These are phyloP conservation scores for Oryza brachyantha DNA, from an alignment of 176 grass and related monocot species.

Conservation along the genomic window DNA sequence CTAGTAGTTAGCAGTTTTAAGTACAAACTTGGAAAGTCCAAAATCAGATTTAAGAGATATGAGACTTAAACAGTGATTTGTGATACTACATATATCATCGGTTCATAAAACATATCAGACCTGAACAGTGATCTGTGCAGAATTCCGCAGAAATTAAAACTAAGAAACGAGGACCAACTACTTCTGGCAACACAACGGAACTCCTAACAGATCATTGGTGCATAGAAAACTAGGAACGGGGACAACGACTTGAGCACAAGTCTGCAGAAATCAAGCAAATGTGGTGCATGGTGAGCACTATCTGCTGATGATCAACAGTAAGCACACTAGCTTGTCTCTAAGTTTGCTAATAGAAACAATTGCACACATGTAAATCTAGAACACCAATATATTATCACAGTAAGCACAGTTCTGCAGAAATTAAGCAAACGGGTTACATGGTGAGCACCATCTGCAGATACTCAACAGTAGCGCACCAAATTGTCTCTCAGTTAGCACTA, in stretches of 20 bases:
- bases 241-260: not conserved
- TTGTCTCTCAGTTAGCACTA: not conserved
- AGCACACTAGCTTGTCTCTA: not conserved
- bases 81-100: not conserved
- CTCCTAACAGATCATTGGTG: not conserved
- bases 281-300: not conserved
- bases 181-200: not conserved
- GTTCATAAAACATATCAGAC: not conserved
- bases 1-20: not conserved
- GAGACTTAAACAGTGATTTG: too few species aligned
- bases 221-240: not conserved
- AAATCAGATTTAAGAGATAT: not conserved
- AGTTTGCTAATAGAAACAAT: not conserved
- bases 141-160: not conserved
- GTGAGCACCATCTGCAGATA: not conserved
- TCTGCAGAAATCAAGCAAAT: not conserved
- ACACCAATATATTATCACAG: too few species aligned
- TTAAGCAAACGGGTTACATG: not conserved
- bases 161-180: not conserved
- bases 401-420: not conserved
- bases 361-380: not conserved
- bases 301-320: not conserved
- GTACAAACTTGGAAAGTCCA: not conserved
- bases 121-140: not conserved
- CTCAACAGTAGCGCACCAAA: not conserved